Percentiles rank a stretch among this genome's conserved stretches.
phyloP scores from a whole-genome alignment of 2,329 filamentous ascomycete species.

The Capronia americana region DNA sequence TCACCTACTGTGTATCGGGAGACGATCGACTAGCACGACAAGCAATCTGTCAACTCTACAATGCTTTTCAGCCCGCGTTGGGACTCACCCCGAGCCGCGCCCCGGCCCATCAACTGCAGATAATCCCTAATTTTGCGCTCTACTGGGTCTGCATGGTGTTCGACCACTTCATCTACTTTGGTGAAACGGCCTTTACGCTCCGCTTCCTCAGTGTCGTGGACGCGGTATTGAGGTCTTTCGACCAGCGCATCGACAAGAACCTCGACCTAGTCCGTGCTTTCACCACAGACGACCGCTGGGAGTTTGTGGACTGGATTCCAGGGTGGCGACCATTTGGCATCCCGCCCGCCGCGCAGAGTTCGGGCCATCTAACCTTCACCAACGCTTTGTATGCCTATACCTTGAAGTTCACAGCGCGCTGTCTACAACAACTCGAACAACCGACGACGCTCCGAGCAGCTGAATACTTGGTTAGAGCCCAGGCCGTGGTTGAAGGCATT shows the following conservation, averaged over 20 bases:
- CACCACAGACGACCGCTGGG: not conserved
- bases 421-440: not conserved
- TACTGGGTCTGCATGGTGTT: slow-evolving; percentile 8
- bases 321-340: not conserved
- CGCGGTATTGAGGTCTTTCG: slow-evolving; percentile 2
- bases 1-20: not conserved
- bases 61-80: not conserved
- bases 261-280: not conserved
- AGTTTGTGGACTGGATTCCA: slow-evolving; percentile 9
- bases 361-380: not conserved
- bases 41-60: not conserved
- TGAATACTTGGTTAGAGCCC: not conserved
- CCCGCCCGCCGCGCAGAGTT: not conserved
- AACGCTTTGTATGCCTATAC: slow-evolving; percentile 5
- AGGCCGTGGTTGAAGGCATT: not conserved
- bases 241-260: not conserved
- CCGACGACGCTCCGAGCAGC: not conserved
- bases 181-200: not conserved
- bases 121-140: slow-evolving; percentile 5
- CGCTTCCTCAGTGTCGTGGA: not conserved
- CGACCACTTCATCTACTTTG: slow-evolving; percentile 11
- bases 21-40: not conserved
- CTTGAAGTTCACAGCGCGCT: not conserved
- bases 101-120: not conserved
- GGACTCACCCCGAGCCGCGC: not conserved